Evolutionary conservation across 176 grass and related monocot genomes (phyloP), one percentile per base, ranked within the genome.

Genomic region (Microstegium vimineum): DNA sequence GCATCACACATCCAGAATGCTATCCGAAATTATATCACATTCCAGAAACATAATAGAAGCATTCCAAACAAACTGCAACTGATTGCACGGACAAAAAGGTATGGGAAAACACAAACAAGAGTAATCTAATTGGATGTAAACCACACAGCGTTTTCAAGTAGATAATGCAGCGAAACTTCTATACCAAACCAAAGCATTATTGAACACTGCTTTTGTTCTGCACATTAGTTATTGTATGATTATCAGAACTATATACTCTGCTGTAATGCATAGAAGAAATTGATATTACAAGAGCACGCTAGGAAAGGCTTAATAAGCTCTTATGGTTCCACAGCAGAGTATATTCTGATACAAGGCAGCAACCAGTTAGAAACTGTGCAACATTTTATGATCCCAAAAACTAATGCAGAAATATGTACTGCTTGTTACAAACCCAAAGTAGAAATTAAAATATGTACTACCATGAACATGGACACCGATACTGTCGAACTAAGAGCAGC

Each of bases 61-160:
- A 43, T 57, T 72, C 60, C 43, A 45, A 25, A 16, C 23, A 27
- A 38, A 22, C 22, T 32, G 36, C 28, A 74, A 73, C 11, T 30
- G 5, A 60, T 47, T 31, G n/a, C 18, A 65, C 28, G 33, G 26
- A 32, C 68, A 83, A 30, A 45, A 36, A 66, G 0, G 15, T 78
- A 71, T 17, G 56, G 12, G 74, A 69, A 7, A 59, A 43, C 16
- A n/a, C 28, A 79, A 66, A 42, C 9, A 34, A 62, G 17, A 61
- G 33, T 33, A 71, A 83, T 77, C 27, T 78, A 33, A 43, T 34
- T 56, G 9, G 34, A 56, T 42, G 83, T 64, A 73, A 83, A 60
- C 81, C 45, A 83, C 59, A 49, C 28, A 65, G 10, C 1, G 43
- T 64, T 76, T 82, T 56, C 35, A 42, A 65, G 10, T 9, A 30